Conservation (phyloP, 257 asterid genomes). For the Fraxinus anomala region DNA sequence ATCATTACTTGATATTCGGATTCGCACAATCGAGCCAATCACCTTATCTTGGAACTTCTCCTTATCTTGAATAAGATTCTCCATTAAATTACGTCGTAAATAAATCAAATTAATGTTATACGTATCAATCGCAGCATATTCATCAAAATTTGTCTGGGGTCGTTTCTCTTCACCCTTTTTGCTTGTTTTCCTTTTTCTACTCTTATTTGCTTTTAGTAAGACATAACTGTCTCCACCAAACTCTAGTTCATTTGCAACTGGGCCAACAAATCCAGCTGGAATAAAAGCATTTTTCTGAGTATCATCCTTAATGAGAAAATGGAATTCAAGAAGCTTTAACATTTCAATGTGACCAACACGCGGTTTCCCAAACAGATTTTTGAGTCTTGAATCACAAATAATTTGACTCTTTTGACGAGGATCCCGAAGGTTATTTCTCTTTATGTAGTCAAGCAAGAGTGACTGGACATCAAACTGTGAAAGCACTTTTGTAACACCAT, state of each 20-base stretch:
- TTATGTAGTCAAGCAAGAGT: conserved; percentile 44
- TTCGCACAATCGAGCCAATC: conserved; percentile 82
- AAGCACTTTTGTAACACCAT: conserved; percentile 39
- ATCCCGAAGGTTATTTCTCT: conserved; percentile 46
- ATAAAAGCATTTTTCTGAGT: conserved; percentile 34
- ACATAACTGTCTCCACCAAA: conserved; percentile 21
- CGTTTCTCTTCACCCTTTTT: conserved; percentile 46
- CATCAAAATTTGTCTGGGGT: conserved; percentile 54
- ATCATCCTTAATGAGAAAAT: conserved; percentile 41
- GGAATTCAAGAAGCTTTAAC: conserved; percentile 53
- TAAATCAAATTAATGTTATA: conserved; percentile 82
- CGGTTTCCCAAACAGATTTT: conserved; percentile 48
- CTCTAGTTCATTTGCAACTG: conserved; percentile 20
- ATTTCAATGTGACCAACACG: conserved; percentile 50
- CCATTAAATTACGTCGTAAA: conserved; percentile 75
- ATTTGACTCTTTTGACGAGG: conserved; percentile 47
- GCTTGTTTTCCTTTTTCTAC: conserved; percentile 38
- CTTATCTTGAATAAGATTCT: conserved; percentile 61
- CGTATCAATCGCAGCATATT: conserved; percentile 79
- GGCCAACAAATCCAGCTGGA: conserved; percentile 48
- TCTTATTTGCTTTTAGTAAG: conserved; percentile 23
- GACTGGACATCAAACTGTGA: conserved; percentile 48
- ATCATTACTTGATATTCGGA: conserved; percentile 66
- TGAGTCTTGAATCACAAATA: conserved; percentile 45
- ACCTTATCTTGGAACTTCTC: conserved; percentile 66